These are phyloP conservation scores for Lachnellula willkommii DNA, from an alignment of 2,329 filamentous ascomycete genomes.

Conservation along the genomic window DNA sequence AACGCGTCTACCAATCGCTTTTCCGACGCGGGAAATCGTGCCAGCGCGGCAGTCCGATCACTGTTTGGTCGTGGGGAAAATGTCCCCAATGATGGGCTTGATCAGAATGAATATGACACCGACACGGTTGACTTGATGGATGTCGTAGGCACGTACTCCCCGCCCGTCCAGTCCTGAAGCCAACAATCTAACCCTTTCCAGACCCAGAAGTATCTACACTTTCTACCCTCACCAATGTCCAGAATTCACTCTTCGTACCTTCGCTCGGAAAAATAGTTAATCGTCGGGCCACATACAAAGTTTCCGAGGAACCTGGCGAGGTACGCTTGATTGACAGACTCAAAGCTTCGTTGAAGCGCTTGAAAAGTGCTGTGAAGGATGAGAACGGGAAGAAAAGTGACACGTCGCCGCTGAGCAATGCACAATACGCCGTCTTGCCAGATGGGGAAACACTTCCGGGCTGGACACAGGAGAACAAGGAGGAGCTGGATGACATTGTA, in stretches of 20 bases:
- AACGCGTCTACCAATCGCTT: constrained; percentile 11
- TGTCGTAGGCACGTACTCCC: constrained; percentile 51
- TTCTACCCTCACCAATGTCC: constrained; percentile 79
- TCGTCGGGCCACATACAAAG: constrained; percentile 42
- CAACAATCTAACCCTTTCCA: constrained; percentile 34
- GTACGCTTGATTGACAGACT: constrained; percentile 20
- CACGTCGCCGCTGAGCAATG: constrained; percentile 59
- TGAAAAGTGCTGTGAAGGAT: constrained; percentile 2
- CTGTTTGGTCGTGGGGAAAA: constrained; percentile 9
- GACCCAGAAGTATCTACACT: constrained; percentile 80
- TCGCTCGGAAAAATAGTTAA: constrained; percentile 70
- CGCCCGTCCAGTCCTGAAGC: not conserved
- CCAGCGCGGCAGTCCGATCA: constrained; percentile 4
- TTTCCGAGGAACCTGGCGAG: constrained; percentile 16
- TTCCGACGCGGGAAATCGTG: no score
- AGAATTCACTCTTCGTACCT: constrained; percentile 82
- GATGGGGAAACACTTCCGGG: constrained; percentile 65
- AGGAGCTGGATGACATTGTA: constrained; percentile 78
- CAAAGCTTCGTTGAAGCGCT: constrained; percentile 19
- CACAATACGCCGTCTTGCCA: constrained; percentile 72
- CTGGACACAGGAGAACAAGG: constrained; percentile 70
- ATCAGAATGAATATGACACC: constrained; percentile 48
- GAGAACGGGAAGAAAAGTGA: constrained; percentile 43
- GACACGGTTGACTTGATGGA: constrained; percentile 64
- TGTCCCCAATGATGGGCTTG: constrained; percentile 6